These are phyloP conservation scores for Trichoderma semiorbis DNA, from an alignment of 2,329 filamentous ascomycete genomes.

Conservation along the genomic window DNA sequence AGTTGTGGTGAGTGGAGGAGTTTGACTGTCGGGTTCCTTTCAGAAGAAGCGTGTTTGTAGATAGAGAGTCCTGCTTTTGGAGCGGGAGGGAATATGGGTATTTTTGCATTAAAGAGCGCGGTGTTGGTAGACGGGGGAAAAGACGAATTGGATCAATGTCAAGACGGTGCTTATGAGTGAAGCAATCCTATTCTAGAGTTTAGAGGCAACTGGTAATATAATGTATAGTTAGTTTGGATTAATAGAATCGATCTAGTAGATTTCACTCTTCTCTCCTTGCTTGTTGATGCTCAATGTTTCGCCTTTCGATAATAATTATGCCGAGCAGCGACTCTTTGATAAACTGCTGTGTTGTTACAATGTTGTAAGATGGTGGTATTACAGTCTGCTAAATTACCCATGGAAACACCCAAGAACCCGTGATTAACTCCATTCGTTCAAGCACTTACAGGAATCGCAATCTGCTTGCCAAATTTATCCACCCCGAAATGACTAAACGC, in stretches of 20 bases:
- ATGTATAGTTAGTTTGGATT: conserved; percentile 3
- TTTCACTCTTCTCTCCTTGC: background rate
- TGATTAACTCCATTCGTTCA: conserved; percentile 15
- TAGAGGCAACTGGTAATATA: conserved; percentile 6
- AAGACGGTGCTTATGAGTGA: conserved; percentile 3
- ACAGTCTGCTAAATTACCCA: background rate
- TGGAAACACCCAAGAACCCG: background rate
- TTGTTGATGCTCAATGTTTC: background rate
- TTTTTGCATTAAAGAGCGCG: conserved; percentile 11
- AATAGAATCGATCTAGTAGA: background rate
- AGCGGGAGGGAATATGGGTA: background rate
- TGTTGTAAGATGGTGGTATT: background rate
- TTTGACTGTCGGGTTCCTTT: background rate
- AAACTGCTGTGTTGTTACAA: background rate
- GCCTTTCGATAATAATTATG: no score
- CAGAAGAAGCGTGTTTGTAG: background rate
- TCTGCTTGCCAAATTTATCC: conserved; percentile 36
- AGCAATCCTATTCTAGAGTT: conserved; percentile 6
- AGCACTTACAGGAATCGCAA: conserved; percentile 31
- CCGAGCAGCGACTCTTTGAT: background rate
- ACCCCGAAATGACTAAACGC: conserved; percentile 44
- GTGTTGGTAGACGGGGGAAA: background rate
- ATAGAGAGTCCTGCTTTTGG: background rate
- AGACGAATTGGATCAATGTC: conserved; percentile 8
- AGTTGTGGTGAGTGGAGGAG: background rate